Evolutionary conservation across 257 asterid species (phyloP), one percentile per base, ranked within the genome.

Genomic region (Nicotiana noctiflora): DNA sequence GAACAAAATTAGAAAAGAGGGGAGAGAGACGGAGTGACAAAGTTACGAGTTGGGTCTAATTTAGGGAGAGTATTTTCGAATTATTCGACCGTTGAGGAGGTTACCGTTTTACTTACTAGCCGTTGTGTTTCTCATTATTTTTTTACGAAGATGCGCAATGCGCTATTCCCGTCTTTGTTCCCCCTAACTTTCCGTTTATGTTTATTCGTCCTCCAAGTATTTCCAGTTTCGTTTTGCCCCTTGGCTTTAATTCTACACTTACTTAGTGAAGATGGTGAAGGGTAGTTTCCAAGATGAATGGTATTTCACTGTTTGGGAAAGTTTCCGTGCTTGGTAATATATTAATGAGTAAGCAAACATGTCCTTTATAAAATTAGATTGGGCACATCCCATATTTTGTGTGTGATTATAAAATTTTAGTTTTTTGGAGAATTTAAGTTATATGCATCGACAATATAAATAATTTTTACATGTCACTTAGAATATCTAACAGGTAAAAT

Each of bases 81-180:
- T 62, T 53, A 84, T 82, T 76, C 65, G 88, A 90, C 93, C 98
- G 98, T 93, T 93, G 92, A 1, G 49, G 49, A 70, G 34, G 77
- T 70, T 68, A 68, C 57, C 77, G 77, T 44, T 70, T 21, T 4
- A 49, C 34, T 70, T 19, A 21, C 57, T 70, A 70, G 77, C 77
- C 77, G 77, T 70, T 67, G 76, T n/a, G 18, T n/a, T 23, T 67
- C 59, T 37, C 76, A 37, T n/a, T 67, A n/a, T 67, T 67, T 37
- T 34, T 67, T 67, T 65, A 70, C 77, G 13, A 44, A 70, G 55
- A 14, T 29, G 72, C 44, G 31, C 15, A 18, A 51, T 51, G 56
- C 18, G 56, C 17, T 19, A 21, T 59, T 59, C 13, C 64, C 25
- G 62, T 56, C 4, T 56, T 6, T n/a, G 63, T 55, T 17, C 61